Evolutionary conservation across 2,329 filamentous ascomycete species (phyloP).

Genomic region (Paramyrothecium sp.): DNA sequence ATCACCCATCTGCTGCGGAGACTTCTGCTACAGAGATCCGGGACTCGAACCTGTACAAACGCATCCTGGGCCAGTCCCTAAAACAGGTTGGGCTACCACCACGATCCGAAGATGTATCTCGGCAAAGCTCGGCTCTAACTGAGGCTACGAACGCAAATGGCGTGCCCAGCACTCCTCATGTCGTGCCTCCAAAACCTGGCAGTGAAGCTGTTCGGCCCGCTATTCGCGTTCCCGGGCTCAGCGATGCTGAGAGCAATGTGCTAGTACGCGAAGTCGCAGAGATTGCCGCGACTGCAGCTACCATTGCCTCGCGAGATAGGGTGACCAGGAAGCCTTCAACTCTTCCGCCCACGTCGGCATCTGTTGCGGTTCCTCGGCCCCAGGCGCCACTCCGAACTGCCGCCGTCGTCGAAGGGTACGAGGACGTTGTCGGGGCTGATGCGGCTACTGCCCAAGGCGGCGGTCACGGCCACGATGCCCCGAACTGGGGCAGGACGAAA

Average conservation of each 20-base stretch:
- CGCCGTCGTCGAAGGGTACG: conserved; percentile 45
- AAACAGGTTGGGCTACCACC: conserved; percentile 73
- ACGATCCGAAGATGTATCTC: conserved; percentile 45
- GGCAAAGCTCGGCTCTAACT: conserved; percentile 34
- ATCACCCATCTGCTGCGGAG: conserved; percentile 40
- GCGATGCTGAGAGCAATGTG: conserved; percentile 76
- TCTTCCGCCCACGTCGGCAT: conserved; percentile 20
- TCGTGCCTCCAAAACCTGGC: conserved; percentile 70
- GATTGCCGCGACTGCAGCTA: conserved; percentile 87
- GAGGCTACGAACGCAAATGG: conserved; percentile 39
- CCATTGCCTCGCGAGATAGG: conserved; percentile 77
- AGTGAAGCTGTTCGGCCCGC: conserved; percentile 36
- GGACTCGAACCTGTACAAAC: conserved; percentile 87
- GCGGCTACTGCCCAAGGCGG: conserved; percentile 30
- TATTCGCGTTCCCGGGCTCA: conserved; percentile 66
- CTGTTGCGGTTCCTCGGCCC: conserved; percentile 26
- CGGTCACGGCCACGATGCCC: conserved; percentile 81
- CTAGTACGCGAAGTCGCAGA: conserved; percentile 87
- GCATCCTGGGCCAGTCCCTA: conserved; percentile 86
- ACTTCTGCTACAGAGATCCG: conserved; percentile 68
- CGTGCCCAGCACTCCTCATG: conserved; percentile 57
- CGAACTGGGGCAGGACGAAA: conserved; percentile 94
- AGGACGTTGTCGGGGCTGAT: conserved; percentile 30
- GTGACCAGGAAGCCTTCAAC: conserved; percentile 37
- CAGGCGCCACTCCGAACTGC: conserved; percentile 26